Base-by-base conservation (phyloP, 2,329 filamentous ascomycete genomes). In the Zymoseptoria passerinii region DNA sequence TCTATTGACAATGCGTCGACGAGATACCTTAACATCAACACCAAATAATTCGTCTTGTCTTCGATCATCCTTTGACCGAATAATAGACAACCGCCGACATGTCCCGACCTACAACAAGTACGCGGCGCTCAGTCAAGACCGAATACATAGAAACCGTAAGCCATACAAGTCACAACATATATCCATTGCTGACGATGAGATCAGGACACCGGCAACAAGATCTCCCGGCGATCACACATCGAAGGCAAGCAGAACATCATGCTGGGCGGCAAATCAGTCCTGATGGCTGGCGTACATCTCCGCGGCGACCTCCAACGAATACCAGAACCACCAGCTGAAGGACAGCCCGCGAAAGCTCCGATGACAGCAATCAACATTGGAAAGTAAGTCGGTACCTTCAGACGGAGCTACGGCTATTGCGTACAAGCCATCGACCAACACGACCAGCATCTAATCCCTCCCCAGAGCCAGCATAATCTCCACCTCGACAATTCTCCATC, bases 161-260 rank as follows among this genome's bases (percentile, higher is more conserved):
- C 71, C 18, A 23, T 13, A 29, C 28, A 27, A 9, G 27, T 8
- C 9, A 28, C 29, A 51, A 48, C 50, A 23, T 44, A 28, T 29
- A 23, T 23, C 2, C 23, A 23, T 23, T 23, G 27, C 55, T 60
- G 19, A 48, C 52, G 19, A 61, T 50, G 23, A 54, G 6, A 3
- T 18, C 66, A 95, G 92, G 92, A 97, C 76, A 96, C 92, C 2
- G 94, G 94, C 66, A 99, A 99, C 82, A 97, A 97, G 78, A 94
- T 99, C 69, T 92, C 92, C 48, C 90, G 94, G 65, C 90, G 90
- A 66, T 89, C 90, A 62, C 86, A 88, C 71, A 90, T 99, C 67
- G 89, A 95, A 70, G 94, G 94, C 68, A 96, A 92, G 20, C 91
- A 95, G 67, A 95, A 97, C 76, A 97, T 99, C 76, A 96, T 96